A percentile compares a stretch with the other conserved stretches of the same genome.
These are phyloP conservation scores for carrot (Daucus carota) DNA, from an alignment of 129 eudicot genomes.

Conservation along the genomic window DNA sequence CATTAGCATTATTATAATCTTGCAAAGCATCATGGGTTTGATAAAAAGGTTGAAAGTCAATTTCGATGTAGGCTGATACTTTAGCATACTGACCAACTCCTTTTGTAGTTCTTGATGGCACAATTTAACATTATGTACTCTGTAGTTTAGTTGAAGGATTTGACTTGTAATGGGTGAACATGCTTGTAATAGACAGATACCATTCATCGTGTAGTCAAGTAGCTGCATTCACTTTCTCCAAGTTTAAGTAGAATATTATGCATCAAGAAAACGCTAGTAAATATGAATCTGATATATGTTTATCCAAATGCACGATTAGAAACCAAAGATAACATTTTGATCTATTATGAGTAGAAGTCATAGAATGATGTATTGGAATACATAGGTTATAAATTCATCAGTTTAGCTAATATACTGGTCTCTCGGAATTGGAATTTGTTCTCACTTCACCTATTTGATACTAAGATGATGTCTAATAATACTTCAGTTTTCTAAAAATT, in stretches of 20 bases:
- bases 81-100: background rate
- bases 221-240: background rate
- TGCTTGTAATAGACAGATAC: background rate
- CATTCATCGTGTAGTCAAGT: background rate
- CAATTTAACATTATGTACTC: background rate
- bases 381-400: background rate
- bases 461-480: background rate
- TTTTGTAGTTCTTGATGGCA: background rate
- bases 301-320: conserved; percentile 11
- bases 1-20: background rate
- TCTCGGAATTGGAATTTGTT: background rate
- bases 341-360: conserved; percentile 3
- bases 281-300: conserved; percentile 1
- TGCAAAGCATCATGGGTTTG: background rate
- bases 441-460: background rate
- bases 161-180: background rate
- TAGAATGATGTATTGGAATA: background rate
- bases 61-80: background rate
- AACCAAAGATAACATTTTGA: conserved; percentile 9
- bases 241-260: background rate
- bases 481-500: background rate
- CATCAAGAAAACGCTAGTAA: background rate
- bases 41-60: background rate
- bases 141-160: background rate
- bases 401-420: background rate